Evolutionary conservation across 768 basidiomycete genomes (phyloP), one percentile per base, ranked within the genome.

Genomic region (Phylloporus arenicola): DNA sequence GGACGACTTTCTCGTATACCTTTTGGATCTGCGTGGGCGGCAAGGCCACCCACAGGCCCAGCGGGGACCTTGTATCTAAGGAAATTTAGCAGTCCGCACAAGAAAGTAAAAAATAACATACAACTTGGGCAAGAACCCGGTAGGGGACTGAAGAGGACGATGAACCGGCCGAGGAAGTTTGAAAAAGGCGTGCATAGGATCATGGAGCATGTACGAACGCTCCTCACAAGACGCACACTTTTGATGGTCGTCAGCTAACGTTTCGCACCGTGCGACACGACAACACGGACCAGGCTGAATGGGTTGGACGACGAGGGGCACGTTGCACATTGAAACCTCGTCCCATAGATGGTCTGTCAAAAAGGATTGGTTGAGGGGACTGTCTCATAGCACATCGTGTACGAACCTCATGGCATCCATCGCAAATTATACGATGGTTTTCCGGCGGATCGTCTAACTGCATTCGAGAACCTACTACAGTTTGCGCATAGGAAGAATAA

Each of bases 311-410:
- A 73, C 4, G 92, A 92, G 0, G 90, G 81, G 60, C 94, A 97
- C 53, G 84, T 86, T 13, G 86, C 90, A 62, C 94, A 97, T 63
- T 96, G 93, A 64, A 86, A 97, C 38, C 93, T 76, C 41, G 78
- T 70, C 6, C 94, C 92, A 45, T 82, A 67, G 49, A 95, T 92
- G 24, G 74, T 68, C 88, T 92, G 58, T 34, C 50, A 52, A 17
- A 22, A 7, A 22, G 4, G 4, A 20, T 19, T 47, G 24, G 10
- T 20, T 22, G 12, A 48, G 1, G 33, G 17, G 1, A 30, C 4
- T 6, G 20, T 42, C 38, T 17, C 11, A n/a, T 47, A 8, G 27
- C 24, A 12, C 24, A 22, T 55, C n/a, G 19, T 43, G 27, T 31
- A 59, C 77, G 34, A 54, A 86, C 87, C 65, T 74, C 69, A 25